phyloP scores from a whole-genome alignment of 768 basidiomycete species.

The Thelephora ganbajun region DNA sequence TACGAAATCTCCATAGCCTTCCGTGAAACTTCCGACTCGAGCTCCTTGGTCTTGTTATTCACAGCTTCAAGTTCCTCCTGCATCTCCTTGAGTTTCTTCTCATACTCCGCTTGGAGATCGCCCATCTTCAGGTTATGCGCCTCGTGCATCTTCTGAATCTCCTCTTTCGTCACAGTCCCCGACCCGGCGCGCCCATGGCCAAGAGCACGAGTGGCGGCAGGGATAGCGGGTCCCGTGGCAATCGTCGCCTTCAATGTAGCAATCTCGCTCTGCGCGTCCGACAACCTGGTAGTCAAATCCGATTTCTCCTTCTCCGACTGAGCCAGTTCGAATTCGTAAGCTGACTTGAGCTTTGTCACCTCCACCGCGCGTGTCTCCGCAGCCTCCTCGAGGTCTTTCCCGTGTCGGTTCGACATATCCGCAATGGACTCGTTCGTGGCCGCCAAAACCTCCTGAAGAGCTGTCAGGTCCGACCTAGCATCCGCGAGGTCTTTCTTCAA shows the following conservation, averaged over 20 bases:
- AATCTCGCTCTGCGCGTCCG: constrained; percentile 70
- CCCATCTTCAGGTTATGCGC: constrained; percentile 74
- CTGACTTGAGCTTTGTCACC: constrained; percentile 41
- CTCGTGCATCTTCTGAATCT: constrained; percentile 64
- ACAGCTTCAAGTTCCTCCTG: constrained; percentile 44
- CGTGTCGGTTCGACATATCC: constrained; percentile 58
- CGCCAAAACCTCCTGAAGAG: constrained; percentile 49
- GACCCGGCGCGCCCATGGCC: constrained; percentile 28
- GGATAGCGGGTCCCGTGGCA: constrained; percentile 25
- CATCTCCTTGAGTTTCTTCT: constrained; percentile 37
- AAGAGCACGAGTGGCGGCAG: constrained; percentile 38
- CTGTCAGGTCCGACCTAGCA: constrained; percentile 56
- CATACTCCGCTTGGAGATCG: constrained; percentile 57
- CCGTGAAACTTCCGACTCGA: constrained; percentile 45
- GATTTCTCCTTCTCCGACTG: constrained; percentile 45
- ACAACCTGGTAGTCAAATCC: constrained; percentile 44
- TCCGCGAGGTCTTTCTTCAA: constrained; percentile 44
- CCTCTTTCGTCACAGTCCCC: constrained; percentile 53
- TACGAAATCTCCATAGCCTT: constrained; percentile 76
- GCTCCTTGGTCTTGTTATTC: constrained; percentile 32
- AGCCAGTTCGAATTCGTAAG: constrained; percentile 48
- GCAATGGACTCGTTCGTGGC: constrained; percentile 58
- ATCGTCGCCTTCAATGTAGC: constrained; percentile 46
- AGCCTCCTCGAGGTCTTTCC: constrained; percentile 61
- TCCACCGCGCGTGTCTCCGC: constrained; percentile 61